Conservation (phyloP, 768 basidiomycete genomes). For the Russula vinacea region DNA sequence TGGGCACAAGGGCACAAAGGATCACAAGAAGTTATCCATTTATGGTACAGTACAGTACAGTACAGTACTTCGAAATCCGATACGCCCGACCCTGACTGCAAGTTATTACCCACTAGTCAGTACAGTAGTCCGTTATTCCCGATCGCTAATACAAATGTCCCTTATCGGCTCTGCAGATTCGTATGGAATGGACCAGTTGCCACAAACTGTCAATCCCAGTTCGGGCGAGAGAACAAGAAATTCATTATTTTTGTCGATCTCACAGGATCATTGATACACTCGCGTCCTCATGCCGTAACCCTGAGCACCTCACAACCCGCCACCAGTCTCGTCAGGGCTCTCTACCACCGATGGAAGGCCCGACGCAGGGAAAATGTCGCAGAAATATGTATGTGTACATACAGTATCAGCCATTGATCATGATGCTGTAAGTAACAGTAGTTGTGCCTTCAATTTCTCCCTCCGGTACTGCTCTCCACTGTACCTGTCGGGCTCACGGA, state of each 20-base stretch:
- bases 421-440: no score
- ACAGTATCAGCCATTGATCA: neutral
- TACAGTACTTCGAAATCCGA: neutral
- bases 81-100: neutral
- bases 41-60: no score
- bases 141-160: neutral
- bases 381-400: neutral
- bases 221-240: neutral
- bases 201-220: no score
- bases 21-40: neutral
- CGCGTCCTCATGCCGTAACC: neutral
- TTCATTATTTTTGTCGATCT: neutral
- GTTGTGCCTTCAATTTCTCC: neutral
- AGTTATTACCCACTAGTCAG: neutral
- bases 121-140: neutral
- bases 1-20: neutral
- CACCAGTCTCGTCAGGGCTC: no score
- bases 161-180: neutral
- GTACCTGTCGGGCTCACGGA: neutral
- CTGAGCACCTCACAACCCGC: neutral
- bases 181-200: no score
- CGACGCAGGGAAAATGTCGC: neutral
- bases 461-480: neutral
- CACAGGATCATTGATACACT: neutral
- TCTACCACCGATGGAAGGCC: no score